Percentiles rank a stretch among this genome's conserved stretches.
Evolutionary conservation across 2,329 filamentous ascomycete genomes (phyloP).

Genomic region (Verticillium dahliae): DNA sequence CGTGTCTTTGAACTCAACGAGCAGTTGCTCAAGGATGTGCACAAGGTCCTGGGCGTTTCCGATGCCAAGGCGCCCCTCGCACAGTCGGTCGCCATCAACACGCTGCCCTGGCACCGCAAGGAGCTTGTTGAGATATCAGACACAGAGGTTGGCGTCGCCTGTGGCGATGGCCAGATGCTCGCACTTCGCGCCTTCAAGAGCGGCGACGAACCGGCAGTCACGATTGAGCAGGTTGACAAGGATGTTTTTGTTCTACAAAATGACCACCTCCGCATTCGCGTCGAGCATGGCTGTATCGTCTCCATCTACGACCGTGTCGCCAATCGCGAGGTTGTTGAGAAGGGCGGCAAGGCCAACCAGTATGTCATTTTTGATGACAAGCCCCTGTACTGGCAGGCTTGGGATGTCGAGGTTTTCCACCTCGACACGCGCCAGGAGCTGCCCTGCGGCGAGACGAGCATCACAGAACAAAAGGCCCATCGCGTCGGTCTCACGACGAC

Average conservation of each 20-base stretch:
- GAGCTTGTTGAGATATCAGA: slow-evolving; percentile 63
- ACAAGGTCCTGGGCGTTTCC: slow-evolving; percentile 59
- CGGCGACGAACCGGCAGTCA: slow-evolving; percentile 38
- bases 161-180: slow-evolving; percentile 47
- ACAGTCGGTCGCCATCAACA: slow-evolving; percentile 66
- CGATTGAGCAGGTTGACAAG: slow-evolving; percentile 40
- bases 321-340: slow-evolving; percentile 70
- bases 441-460: slow-evolving; percentile 57
- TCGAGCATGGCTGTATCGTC: slow-evolving; percentile 70
- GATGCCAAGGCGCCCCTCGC: slow-evolving; percentile 32
- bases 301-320: slow-evolving; percentile 73
- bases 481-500: slow-evolving; percentile 76
- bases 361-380: slow-evolving; percentile 96
- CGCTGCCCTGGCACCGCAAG: slow-evolving; percentile 75
- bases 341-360: slow-evolving; percentile 75
- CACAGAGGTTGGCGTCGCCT: slow-evolving; percentile 45
- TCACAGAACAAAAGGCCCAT: slow-evolving; percentile 66
- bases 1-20: slow-evolving; percentile 74
- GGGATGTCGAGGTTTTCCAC: slow-evolving; percentile 97
- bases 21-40: slow-evolving; percentile 63
- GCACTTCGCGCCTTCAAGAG: slow-evolving; percentile 43
- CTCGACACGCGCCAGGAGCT: slow-evolving; percentile 80
- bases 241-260: slow-evolving; percentile 77
- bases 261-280: slow-evolving; percentile 63
- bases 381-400: slow-evolving; percentile 93